phyloP scores from a whole-genome alignment of 495 filamentous ascomycete species.

The Friedmanniomyces simplex region DNA sequence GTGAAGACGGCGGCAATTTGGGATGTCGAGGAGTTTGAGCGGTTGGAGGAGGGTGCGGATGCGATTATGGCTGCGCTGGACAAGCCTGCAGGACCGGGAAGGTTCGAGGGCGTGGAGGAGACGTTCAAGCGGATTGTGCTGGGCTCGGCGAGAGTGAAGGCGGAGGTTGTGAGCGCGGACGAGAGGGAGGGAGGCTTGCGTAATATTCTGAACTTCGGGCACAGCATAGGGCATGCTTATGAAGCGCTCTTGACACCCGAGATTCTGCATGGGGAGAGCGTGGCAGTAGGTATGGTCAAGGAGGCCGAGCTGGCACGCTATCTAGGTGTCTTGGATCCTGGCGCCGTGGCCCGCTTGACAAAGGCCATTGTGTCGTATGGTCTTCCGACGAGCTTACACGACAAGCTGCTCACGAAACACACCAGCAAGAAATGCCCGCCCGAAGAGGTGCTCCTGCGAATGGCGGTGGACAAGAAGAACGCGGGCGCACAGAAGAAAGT shows the following conservation, averaged over 20 bases:
- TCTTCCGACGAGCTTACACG: slow-evolving; percentile 74
- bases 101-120: slow-evolving; percentile 37
- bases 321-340: slow-evolving; percentile 74
- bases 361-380: slow-evolving; percentile 93
- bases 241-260: slow-evolving; percentile 94
- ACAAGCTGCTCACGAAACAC: slow-evolving; percentile 72
- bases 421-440: slow-evolving; percentile 88
- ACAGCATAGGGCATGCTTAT: slow-evolving; percentile 94
- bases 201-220: slow-evolving; percentile 94
- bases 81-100: slow-evolving; percentile 41
- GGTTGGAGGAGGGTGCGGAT: slow-evolving; percentile 70
- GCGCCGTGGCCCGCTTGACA: slow-evolving; percentile 76
- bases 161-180: slow-evolving; percentile 82
- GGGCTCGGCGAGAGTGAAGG: slow-evolving; percentile 83
- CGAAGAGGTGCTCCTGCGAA: slow-evolving; percentile 75
- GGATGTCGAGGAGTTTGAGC: slow-evolving; percentile 75
- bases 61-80: slow-evolving; percentile 54
- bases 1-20: slow-evolving; percentile 83
- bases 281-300: slow-evolving; percentile 96
- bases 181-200: slow-evolving; percentile 90
- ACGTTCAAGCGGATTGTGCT: slow-evolving; percentile 71
- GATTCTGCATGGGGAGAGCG: slow-evolving; percentile 87
- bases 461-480: slow-evolving; percentile 99
- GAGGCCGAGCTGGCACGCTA: slow-evolving; percentile 89
- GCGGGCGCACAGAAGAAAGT: slow-evolving; percentile 92